Percentiles rank a stretch among this genome's conserved stretches.
Conservation (phyloP, 2,329 filamentous ascomycete genomes). For the Lasiodiplodia citricola region DNA sequence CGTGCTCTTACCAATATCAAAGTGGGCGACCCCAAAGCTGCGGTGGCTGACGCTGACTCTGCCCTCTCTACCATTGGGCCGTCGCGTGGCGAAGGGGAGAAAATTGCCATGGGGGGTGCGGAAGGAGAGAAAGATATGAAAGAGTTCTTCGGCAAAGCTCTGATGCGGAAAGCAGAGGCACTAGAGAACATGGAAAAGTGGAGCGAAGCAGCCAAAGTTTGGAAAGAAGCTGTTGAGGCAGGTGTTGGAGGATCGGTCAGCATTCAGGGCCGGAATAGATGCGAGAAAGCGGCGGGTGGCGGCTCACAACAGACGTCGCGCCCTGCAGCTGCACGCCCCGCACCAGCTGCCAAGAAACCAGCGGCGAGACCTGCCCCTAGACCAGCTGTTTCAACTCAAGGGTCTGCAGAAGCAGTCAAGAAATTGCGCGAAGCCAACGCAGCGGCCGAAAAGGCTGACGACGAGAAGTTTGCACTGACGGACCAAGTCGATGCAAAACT, state of each 20-base stretch:
- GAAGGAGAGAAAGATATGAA: conserved; percentile 79
- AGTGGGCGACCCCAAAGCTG: conserved; percentile 87
- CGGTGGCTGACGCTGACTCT: conserved; percentile 81
- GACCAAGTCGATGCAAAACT: conserved; percentile 85
- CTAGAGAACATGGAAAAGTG: conserved; percentile 95
- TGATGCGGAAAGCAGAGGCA: conserved; percentile 94
- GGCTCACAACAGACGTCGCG: conserved; percentile 57
- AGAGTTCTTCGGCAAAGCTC: conserved; percentile 89
- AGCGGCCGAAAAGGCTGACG: conserved; percentile 83
- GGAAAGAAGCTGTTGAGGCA: conserved; percentile 81
- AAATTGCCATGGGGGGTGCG: conserved; percentile 68
- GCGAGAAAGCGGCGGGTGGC: conserved; percentile 76
- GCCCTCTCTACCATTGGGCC: conserved; percentile 81
- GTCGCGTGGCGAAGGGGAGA: conserved; percentile 78
- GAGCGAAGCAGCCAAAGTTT: conserved; percentile 79
- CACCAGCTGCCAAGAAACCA: conserved; percentile 39
- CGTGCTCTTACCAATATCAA: conserved; percentile 89
- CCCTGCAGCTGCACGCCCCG: conserved; percentile 51
- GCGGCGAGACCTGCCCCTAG: conserved; percentile 45
- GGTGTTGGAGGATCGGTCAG: conserved; percentile 86
- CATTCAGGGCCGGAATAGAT: conserved; percentile 83
- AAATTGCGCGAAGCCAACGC: conserved; percentile 82
- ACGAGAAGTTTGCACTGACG: conserved; percentile 87
- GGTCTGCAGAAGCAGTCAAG: conserved; percentile 72
- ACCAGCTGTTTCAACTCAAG: conserved; percentile 47